These are phyloP conservation scores for Fragaria nilgerrensis DNA, from an alignment of 306 rosid genomes.

Conservation along the genomic window DNA sequence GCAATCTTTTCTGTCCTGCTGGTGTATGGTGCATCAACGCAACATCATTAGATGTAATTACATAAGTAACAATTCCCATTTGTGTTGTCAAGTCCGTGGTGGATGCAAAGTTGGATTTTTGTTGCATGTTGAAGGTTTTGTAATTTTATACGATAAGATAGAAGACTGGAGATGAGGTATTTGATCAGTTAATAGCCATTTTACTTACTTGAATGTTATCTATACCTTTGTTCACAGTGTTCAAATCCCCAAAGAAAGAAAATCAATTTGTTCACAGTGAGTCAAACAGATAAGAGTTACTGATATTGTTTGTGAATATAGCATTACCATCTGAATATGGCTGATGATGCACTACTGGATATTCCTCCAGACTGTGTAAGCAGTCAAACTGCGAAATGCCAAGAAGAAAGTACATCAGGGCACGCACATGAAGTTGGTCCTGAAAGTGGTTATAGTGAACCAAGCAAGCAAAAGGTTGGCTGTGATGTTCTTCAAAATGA, in stretches of 20 bases:
- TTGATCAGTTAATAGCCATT: not conserved
- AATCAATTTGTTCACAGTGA: not conserved
- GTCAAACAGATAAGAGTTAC: constrained; percentile 5
- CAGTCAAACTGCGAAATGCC: constrained; percentile 33
- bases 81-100: constrained; percentile 19
- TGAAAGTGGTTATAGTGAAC: constrained; percentile 36
- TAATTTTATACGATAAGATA: constrained; percentile 11
- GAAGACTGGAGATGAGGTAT: constrained; percentile 3
- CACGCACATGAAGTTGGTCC: constrained; percentile 28
- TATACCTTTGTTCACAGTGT: constrained; percentile 4
- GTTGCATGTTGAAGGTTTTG: constrained; percentile 15
- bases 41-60: constrained; percentile 11
- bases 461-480: constrained; percentile 34
- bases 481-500: constrained; percentile 35
- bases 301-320: constrained; percentile 24
- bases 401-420: constrained; percentile 23
- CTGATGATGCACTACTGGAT: constrained; percentile 28
- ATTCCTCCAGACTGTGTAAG: constrained; percentile 30
- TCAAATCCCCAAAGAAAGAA: not conserved
- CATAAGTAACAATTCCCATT: constrained; percentile 9
- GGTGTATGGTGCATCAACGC: constrained; percentile 9
- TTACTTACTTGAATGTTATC: not conserved
- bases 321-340: constrained; percentile 30
- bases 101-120: constrained; percentile 9
- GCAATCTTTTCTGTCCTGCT: constrained; percentile 12